Percentiles rank a stretch among this genome's conserved stretches.
Evolutionary conservation across 2,329 filamentous ascomycete species (phyloP).

Genomic region (Ophiostoma fasciatum): DNA sequence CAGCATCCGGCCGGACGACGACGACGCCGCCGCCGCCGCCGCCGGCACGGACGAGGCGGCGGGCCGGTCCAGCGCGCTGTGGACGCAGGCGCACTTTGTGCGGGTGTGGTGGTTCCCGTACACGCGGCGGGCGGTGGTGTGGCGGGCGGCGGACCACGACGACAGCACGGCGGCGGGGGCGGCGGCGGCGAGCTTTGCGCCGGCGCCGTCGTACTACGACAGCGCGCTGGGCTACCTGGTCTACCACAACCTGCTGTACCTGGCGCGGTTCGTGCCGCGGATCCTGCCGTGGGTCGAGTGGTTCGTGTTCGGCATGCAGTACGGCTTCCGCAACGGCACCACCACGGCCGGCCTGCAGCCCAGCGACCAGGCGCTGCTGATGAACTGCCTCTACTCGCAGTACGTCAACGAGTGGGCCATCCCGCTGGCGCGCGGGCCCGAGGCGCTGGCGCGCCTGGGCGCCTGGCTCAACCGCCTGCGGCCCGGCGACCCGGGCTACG

Average conservation of each 20-base stretch:
- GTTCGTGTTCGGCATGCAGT: constrained; percentile 97
- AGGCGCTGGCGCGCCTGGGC: constrained; percentile 67
- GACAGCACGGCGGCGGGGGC: constrained; percentile 39
- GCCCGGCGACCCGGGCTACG: constrained; percentile 42
- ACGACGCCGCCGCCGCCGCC: constrained; percentile 52
- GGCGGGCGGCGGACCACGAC: constrained; percentile 69
- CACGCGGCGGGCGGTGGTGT: constrained; percentile 72
- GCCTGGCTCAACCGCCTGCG: constrained; percentile 61
- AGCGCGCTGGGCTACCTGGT: constrained; percentile 69
- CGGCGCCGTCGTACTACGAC: constrained; percentile 64
- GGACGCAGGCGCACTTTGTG: constrained; percentile 77
- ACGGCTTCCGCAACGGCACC: constrained; percentile 57
- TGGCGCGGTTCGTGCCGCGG: constrained; percentile 62
- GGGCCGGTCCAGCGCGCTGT: constrained; percentile 52
- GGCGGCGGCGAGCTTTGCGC: constrained; percentile 28
- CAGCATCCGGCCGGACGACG: constrained; percentile 38
- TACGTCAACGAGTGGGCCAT: constrained; percentile 98
- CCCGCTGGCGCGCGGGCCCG: constrained; percentile 70
- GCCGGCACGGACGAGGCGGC: too few species aligned
- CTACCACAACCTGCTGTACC: constrained; percentile 80
- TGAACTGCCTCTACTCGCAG: constrained; percentile 98
- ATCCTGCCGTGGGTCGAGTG: constrained; percentile 83
- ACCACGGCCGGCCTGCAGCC: constrained; percentile 61
- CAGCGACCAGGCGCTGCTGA: constrained; percentile 65
- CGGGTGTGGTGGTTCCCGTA: constrained; percentile 98